Evolutionary conservation across 352 stramenopile genomes (phyloP), one percentile per base, ranked within the genome.

Genomic region (Halophytophthora batemanensis): DNA sequence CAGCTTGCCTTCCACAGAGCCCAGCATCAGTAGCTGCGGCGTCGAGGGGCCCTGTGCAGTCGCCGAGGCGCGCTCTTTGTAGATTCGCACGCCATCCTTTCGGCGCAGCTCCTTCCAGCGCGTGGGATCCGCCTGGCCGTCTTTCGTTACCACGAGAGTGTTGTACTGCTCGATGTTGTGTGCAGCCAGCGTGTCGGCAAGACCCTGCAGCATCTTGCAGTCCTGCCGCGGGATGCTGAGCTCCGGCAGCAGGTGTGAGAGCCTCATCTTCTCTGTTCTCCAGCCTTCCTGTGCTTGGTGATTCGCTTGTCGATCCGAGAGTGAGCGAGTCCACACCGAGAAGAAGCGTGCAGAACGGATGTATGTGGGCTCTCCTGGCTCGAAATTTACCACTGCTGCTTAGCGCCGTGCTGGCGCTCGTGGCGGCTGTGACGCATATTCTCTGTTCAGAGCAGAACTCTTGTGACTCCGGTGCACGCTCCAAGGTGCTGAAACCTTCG

Each of bases 101-200:
- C 47, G 52, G n/a, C 61, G 60, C n/a, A 77, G 50, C 56, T 74
- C 58, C 3, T 63, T 59, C 68, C 68, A 77, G 8, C 53, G 54
- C 14, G 57, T 39, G 0, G 64, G 34, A 31, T 81, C 69, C 2
- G 74, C 56, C 28, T 66, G 44, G 8, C 72, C 71, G 37, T 77
- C 53, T 50, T 81, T 71, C 2, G 67, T 66, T 43, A 70, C 40
- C 19, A 82, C 57, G 19, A 80, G 67, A 18, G 63, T 66, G 56
- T 82, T 73, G 54, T 82, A 83, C 45, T 86, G 69, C 11, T 56
- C 43, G 11, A 86, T 69, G 47, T 79, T 77, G 49, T 86, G 66
- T 35, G 35, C 56, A 25, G 74, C 50, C 14, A 83, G 69, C 1
- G 67, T 69, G 15, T 69, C 66, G 17, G 52, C 59, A 5, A 76